Evolutionary conservation across 164 flowering plant species (phyloP).

Genomic region (Macadamia integrifolia): DNA sequence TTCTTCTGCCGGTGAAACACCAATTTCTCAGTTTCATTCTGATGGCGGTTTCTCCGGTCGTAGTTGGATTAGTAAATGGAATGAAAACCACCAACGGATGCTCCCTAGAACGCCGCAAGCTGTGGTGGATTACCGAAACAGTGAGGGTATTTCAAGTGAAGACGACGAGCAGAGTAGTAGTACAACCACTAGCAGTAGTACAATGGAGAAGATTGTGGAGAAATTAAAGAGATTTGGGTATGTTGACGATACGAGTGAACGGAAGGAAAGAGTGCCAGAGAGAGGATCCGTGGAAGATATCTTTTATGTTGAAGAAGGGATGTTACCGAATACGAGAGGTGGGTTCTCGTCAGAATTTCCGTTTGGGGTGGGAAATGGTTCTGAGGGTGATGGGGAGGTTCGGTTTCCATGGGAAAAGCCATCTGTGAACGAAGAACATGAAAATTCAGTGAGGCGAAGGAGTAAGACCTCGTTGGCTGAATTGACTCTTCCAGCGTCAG

Average conservation of each 20-base stretch:
- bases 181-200: constrained; percentile 42
- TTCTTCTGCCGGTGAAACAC: constrained; percentile 7
- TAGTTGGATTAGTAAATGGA: constrained; percentile 71
- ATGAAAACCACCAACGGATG: constrained; percentile 27
- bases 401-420: constrained; percentile 82
- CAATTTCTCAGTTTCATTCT: constrained; percentile 10
- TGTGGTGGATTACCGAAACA: constrained; percentile 37
- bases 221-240: constrained; percentile 78
- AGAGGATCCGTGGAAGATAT: constrained; percentile 85
- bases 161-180: constrained; percentile 24
- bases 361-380: constrained; percentile 35
- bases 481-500: constrained; percentile 66
- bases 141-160: constrained; percentile 22
- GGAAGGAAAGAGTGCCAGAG: constrained; percentile 37
- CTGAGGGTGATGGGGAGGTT: constrained; percentile 39
- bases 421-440: constrained; percentile 21
- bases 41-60: constrained; percentile 9
- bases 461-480: constrained; percentile 64
- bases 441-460: constrained; percentile 28
- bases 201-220: constrained; percentile 85
- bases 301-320: constrained; percentile 79
- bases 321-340: constrained; percentile 67
- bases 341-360: constrained; percentile 61
- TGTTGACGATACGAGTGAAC: constrained; percentile 40
- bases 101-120: constrained; percentile 37